These are phyloP conservation scores for Cutaneotrichosporon arboriforme DNA, from an alignment of 1,284 basidiomycete genomes.

Conservation along the genomic window DNA sequence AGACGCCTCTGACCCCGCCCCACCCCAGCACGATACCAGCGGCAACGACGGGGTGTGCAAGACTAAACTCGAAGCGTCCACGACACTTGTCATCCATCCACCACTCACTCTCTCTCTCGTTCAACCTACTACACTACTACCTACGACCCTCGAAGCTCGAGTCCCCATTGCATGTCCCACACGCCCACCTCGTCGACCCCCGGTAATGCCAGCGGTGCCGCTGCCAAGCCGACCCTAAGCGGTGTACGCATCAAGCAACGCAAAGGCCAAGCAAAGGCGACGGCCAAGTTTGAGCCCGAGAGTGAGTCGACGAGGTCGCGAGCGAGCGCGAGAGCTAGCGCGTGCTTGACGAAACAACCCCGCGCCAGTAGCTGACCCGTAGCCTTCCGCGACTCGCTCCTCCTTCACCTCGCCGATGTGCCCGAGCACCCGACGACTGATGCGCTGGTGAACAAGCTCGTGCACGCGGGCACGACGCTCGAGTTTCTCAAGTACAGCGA, in stretches of 20 bases:
- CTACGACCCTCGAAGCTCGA: background rate
- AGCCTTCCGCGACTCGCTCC: constrained; percentile 94
- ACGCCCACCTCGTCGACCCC: constrained; percentile 41
- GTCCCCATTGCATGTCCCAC: constrained; percentile 45
- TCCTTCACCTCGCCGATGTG: constrained; percentile 86
- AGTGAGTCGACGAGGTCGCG: constrained; percentile 35
- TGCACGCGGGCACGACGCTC: constrained; percentile 83
- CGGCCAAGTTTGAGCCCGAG: constrained; percentile 55
- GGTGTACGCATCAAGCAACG: constrained; percentile 52
- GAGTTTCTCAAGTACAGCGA: constrained; percentile 95
- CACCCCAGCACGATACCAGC: too few relatives aligned
- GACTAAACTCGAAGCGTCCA: too few relatives aligned
- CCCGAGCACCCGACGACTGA: constrained; percentile 65
- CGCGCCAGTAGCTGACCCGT: background rate
- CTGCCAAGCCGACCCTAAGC: constrained; percentile 49
- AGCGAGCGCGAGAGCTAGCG: background rate
- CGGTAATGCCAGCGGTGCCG: constrained; percentile 41
- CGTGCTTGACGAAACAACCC: background rate
- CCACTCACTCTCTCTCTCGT: too few relatives aligned
- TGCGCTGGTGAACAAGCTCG: constrained; percentile 58
- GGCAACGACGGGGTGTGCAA: too few relatives aligned
- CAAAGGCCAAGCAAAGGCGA: constrained; percentile 50
- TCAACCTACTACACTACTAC: background rate
- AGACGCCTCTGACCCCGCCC: too few relatives aligned
- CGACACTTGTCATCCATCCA: too few relatives aligned